A percentile compares a stretch with the other conserved stretches of the same genome.
Evolutionary conservation across 768 basidiomycete genomes (phyloP).

Genomic region (Hypholoma fasciculare): DNA sequence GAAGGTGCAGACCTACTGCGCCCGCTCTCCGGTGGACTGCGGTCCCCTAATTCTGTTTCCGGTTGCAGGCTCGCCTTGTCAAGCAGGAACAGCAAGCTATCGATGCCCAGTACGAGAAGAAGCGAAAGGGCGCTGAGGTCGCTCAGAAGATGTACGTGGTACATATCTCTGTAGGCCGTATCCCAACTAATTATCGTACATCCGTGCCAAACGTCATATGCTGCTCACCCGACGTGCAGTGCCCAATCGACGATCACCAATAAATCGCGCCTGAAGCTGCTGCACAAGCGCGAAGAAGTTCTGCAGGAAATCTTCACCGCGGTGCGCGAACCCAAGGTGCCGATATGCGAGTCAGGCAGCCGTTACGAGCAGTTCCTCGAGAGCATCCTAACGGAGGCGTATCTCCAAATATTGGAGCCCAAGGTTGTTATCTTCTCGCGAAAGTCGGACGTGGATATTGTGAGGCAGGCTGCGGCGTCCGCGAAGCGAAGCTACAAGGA

Average conservation of each 20-base stretch:
- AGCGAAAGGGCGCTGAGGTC: constrained; percentile 89
- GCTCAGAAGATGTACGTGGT: constrained; percentile 89
- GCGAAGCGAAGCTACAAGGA: constrained; percentile 73
- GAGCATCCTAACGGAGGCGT: constrained; percentile 82
- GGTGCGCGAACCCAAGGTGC: constrained; percentile 62
- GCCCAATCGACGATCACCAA: constrained; percentile 96
- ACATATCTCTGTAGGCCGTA: neutral
- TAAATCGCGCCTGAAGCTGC: constrained; percentile 87
- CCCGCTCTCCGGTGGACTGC: neutral
- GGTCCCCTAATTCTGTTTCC: neutral
- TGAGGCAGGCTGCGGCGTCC: constrained; percentile 59
- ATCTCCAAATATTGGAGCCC: constrained; percentile 80
- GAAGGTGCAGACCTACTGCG: constrained; percentile 56
- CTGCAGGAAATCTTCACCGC: constrained; percentile 85
- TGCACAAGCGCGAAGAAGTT: constrained; percentile 90
- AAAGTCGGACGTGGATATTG: constrained; percentile 61
- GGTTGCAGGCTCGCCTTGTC: constrained; percentile 86
- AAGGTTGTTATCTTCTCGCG: constrained; percentile 66
- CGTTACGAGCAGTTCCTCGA: constrained; percentile 84
- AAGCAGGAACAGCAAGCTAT: constrained; percentile 95
- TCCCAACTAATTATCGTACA: neutral
- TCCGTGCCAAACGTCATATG: constrained; percentile 25
- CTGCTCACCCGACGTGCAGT: constrained; percentile 88
- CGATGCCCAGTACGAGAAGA: constrained; percentile 94
- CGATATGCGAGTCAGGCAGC: constrained; percentile 61